phyloP scores from a whole-genome alignment of 1,139 yeast species.

The Yamadazyma trypodendri region DNA sequence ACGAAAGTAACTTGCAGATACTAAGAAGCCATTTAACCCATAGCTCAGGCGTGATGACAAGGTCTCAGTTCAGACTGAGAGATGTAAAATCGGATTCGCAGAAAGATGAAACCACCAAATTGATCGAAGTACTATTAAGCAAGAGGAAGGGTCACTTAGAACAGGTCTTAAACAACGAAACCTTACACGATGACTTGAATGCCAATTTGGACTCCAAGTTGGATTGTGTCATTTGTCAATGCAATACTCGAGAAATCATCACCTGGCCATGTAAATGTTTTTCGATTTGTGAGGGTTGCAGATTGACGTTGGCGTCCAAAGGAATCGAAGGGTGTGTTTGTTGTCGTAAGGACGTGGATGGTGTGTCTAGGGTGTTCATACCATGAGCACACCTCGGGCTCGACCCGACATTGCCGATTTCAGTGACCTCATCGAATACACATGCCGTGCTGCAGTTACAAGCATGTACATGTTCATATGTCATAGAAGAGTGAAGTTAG shows the following conservation, averaged over 20 bases:
- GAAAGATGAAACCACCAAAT: constrained; percentile 24
- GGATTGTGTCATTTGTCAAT: constrained; percentile 81
- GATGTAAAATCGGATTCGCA: constrained; percentile 12
- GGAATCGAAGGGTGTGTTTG: constrained; percentile 83
- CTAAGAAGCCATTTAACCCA: constrained; percentile 36
- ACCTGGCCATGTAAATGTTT: constrained; percentile 94
- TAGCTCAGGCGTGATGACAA: constrained; percentile 32
- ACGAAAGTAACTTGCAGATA: constrained; percentile 22
- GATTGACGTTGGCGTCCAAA: constrained; percentile 70
- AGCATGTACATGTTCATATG: too few species aligned
- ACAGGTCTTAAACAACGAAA: constrained; percentile 6
- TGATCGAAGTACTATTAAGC: constrained; percentile 23
- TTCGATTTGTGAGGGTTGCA: constrained; percentile 82
- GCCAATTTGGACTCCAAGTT: constrained; percentile 17
- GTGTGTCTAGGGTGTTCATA: constrained; percentile 49
- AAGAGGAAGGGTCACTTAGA: constrained; percentile 14
- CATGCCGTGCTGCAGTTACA: too few species aligned
- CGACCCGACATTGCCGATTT: too few species aligned
- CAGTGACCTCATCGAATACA: too few species aligned
- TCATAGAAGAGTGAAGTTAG: too few species aligned
- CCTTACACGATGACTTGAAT: constrained; percentile 5
- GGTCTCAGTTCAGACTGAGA: constrained; percentile 35
- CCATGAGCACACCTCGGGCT: constrained; percentile 31
- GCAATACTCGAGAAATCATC: constrained; percentile 69
- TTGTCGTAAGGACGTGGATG: constrained; percentile 72